Conservation (phyloP, 768 basidiomycete genomes). For the Lactarius tabidus region DNA sequence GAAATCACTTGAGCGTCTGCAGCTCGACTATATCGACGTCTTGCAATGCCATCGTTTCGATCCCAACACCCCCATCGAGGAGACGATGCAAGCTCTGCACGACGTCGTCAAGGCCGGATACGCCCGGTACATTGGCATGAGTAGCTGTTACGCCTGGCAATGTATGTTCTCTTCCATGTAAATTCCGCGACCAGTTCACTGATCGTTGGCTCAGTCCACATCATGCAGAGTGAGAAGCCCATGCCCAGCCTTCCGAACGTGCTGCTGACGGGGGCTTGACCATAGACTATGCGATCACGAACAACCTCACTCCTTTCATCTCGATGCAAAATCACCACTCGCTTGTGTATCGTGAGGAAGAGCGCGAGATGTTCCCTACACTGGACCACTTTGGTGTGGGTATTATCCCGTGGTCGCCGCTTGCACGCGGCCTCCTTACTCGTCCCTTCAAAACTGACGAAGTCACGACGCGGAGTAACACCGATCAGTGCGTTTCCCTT, state of each 20-base stretch:
- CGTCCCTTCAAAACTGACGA: constrained; percentile 11
- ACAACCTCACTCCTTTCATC: background rate
- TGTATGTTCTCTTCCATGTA: constrained; percentile 22
- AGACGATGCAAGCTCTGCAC: constrained; percentile 37
- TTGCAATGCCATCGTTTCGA: constrained; percentile 50
- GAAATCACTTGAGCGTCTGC: constrained; percentile 57
- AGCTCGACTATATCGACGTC: constrained; percentile 73
- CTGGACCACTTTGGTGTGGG: constrained; percentile 25
- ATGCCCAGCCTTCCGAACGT: constrained; percentile 1
- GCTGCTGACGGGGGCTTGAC: constrained; percentile 19
- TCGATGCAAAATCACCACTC: constrained; percentile 30
- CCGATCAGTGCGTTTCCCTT: constrained; percentile 4
- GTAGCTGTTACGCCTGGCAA: constrained; percentile 32
- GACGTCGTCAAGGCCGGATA: constrained; percentile 39
- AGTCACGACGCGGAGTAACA: constrained; percentile 1
- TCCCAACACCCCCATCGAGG: constrained; percentile 33
- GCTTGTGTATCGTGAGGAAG: constrained; percentile 40
- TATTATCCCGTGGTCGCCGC: constrained; percentile 23
- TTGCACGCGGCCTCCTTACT: constrained; percentile 21
- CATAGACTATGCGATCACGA: constrained; percentile 21
- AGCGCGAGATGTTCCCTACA: constrained; percentile 36
- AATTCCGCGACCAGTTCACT: constrained; percentile 13
- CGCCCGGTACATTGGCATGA: constrained; percentile 35
- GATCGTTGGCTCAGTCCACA: constrained; percentile 9
- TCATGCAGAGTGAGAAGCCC: background rate